Evolutionary conservation across 768 basidiomycete species (phyloP), one percentile per base, ranked within the genome.

Genomic region (Naganishia kalamii): DNA sequence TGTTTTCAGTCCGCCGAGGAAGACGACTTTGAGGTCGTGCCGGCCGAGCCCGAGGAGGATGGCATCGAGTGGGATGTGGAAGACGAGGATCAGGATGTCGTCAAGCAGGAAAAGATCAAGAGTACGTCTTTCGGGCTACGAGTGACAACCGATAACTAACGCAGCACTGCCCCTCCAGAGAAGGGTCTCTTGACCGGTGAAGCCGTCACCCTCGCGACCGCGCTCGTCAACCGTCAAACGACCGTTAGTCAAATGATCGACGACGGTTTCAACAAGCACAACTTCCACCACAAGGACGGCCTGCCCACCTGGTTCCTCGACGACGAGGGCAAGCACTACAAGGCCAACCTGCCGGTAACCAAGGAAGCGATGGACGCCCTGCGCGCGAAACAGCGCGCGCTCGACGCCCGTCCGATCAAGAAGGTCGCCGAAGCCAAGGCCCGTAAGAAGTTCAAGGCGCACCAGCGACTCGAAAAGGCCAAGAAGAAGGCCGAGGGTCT

Each of bases 361-460:
- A 98, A 94, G 77, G 96, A 98, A 76, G 96, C 96, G 11, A 82
- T 98, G 63, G 83, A 83, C 52, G 86, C 85, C 11, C 82, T 99
- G 32, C 86, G 89, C 32, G 89, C 88, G 23, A 91, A 89, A 78
- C 89, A 93, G 79, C 88, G 94, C 13, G 90, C 92, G 15, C 81
- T 99, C 52, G 92, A 99, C 75, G 92, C 94, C 0, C 86, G 96
- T 27, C 96, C 96, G 19, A 98, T 99, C 80, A 98, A 96, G 81
- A 99, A 99, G 82, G 85, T 98, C 7, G 96, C 94, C 10, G 96
- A 98, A 79, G 96, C 96, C 15, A 98, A 98, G 78, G 92, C 91
- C 30, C 85, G 96, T 68, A 99, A 99, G 80, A 97, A 97, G 80
- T 80, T 90, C 75, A 90, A 87, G 79, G 90, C 92, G 12, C 83